Percentiles rank a stretch among this genome's conserved stretches.
Evolutionary conservation across 129 eudicot species (phyloP).

Genomic region (Logfia minima): DNA sequence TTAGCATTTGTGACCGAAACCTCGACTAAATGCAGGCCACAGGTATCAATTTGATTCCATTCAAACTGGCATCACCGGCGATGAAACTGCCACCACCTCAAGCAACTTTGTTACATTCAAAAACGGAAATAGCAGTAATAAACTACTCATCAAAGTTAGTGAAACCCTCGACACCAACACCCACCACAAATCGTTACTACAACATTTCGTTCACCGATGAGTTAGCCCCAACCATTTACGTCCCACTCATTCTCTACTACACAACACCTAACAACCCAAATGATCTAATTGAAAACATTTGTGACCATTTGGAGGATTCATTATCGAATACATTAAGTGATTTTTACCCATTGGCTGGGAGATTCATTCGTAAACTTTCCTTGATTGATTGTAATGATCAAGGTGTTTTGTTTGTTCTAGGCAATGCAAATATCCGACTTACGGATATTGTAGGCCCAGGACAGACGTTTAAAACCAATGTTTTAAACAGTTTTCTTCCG

Average conservation of each 20-base stretch:
- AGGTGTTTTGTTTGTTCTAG: constrained; percentile 37
- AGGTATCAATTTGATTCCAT: too few relatives aligned
- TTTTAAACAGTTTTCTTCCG: constrained; percentile 25
- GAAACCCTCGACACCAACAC: constrained; percentile 29
- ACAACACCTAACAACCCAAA: not conserved
- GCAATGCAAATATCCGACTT: constrained; percentile 16
- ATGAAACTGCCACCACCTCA: too few relatives aligned
- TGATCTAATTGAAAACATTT: not conserved
- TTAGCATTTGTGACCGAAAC: too few relatives aligned
- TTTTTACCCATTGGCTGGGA: constrained; percentile 44
- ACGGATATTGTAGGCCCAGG: constrained; percentile 20
- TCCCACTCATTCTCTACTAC: constrained; percentile 42
- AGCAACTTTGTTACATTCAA: too few relatives aligned
- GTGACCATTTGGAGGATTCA: constrained; percentile 26
- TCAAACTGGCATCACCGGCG: too few relatives aligned
- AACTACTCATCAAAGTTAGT: constrained; percentile 8
- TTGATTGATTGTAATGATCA: constrained; percentile 26
- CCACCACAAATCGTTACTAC: constrained; percentile 19
- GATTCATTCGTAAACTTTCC: constrained; percentile 31
- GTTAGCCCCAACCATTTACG: constrained; percentile 33
- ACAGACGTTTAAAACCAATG: not conserved
- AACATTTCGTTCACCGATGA: constrained; percentile 31
- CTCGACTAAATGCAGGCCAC: too few relatives aligned
- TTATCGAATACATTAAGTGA: constrained; percentile 21
- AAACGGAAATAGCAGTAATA: too few relatives aligned